Base-by-base conservation (phyloP, 2,329 filamentous ascomycete species). In the Ophiosphaerella herpotricha region DNA sequence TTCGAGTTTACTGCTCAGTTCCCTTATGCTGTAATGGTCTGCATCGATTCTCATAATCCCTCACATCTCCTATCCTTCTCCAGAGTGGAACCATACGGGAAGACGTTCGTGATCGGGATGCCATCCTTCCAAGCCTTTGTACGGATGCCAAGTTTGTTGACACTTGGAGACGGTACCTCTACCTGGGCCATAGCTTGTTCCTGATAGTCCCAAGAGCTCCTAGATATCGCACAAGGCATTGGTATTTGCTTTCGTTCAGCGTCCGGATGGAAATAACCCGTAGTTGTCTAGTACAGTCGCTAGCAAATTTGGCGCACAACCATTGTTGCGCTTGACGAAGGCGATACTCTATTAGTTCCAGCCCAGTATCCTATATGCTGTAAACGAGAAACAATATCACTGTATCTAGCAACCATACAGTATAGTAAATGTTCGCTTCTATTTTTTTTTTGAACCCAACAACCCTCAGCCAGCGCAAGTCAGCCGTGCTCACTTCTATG, bases 121-220 rank as follows among this genome's bases (percentile, higher is more conserved):
- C 54, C 59, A 58, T 52, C 16, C 47, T 57, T 57, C 59, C 59
- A 58, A 59, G 57, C 58, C 38, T 21, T 21, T 21, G 16, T 18
- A 18, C 16, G 16, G 16, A 18, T 18, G 16, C 16, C 16, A 18
- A 18, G 16, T 18, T 18, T 18, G 16, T 18, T 18, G 16, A 18
- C 3, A 18, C 16, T 18, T 18, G 16, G 46, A 48, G 53, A 41
- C 12, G 29, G 38, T 42, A n/a, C 48, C 29, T 32, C 37, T 32
- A 43, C 40, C 29, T 42, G 43, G 24, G 34, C 29, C n/a, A 7
- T 33, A 45, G 32, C 33, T 38, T 31, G 39, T n/a, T 6, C 16
- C 33, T 26, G 26, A 39, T 36, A 14, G 16, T 43, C 40, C 39
- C 42, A 40, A 46, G 37, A 42, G 13, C 38, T 36, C 42, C 49